Evolutionary conservation across 2,329 filamentous ascomycete species (phyloP).

Genomic region (Parastagonospora avenae): DNA sequence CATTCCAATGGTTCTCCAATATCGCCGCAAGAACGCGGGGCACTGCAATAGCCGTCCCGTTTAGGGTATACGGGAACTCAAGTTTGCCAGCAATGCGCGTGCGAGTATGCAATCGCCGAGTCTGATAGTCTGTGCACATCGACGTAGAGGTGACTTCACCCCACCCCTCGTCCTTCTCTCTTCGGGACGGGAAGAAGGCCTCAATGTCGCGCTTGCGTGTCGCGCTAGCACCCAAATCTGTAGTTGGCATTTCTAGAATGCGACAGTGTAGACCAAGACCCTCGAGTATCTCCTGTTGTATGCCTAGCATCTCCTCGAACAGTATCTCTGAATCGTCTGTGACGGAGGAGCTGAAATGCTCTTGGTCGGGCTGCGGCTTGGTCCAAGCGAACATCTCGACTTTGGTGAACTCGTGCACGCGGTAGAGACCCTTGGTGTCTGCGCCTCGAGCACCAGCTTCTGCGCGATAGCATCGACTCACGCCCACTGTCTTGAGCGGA

Average conservation of each 20-base stretch:
- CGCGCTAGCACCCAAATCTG: slow-evolving; percentile 88
- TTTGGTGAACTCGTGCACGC: slow-evolving; percentile 98
- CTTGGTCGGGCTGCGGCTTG: slow-evolving; percentile 51
- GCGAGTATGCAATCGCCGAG: slow-evolving; percentile 77
- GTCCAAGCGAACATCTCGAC: slow-evolving; percentile 98
- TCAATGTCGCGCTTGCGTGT: slow-evolving; percentile 91
- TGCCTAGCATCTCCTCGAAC: slow-evolving; percentile 83
- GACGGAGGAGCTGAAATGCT: slow-evolving; percentile 37
- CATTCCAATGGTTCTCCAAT: slow-evolving; percentile 89
- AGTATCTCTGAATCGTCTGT: slow-evolving; percentile 58
- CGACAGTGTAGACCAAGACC: slow-evolving; percentile 82
- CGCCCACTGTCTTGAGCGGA: slow-evolving; percentile 79
- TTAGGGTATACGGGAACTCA: slow-evolving; percentile 85
- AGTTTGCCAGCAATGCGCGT: slow-evolving; percentile 64
- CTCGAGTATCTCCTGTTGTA: slow-evolving; percentile 83
- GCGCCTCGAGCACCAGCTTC: slow-evolving; percentile 90
- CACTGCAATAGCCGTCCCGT: slow-evolving; percentile 91
- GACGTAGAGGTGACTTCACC: slow-evolving; percentile 92
- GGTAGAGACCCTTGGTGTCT: slow-evolving; percentile 92
- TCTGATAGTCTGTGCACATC: slow-evolving; percentile 95
- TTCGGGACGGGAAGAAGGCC: slow-evolving; percentile 85
- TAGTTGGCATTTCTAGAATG: slow-evolving; percentile 87
- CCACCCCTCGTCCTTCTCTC: slow-evolving; percentile 72
- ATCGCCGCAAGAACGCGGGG: slow-evolving; percentile 88
- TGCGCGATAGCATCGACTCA: slow-evolving; percentile 92